Evolutionary conservation across 2,329 filamentous ascomycete species (phyloP).

Genomic region (Epichloe sibirici): DNA sequence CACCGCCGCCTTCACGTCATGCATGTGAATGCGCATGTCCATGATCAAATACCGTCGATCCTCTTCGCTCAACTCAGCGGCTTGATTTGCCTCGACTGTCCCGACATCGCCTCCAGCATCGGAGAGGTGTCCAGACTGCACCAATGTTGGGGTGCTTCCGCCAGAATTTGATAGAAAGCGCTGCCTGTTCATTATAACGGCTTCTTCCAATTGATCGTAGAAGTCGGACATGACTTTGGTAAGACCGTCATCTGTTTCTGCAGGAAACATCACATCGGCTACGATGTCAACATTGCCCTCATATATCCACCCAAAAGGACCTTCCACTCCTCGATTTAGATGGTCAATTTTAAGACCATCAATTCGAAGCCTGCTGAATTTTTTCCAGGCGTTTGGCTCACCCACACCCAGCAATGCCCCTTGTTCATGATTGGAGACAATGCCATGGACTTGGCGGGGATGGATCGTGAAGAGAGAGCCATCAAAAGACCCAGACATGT

Average conservation of each 20-base stretch:
- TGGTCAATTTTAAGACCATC: slow-evolving; percentile 93
- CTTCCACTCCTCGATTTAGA: slow-evolving; percentile 82
- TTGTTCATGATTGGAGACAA: slow-evolving; percentile 48
- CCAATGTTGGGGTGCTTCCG: slow-evolving; percentile 15
- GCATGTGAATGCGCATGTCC: slow-evolving; percentile 89
- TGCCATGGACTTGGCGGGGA: slow-evolving; percentile 77
- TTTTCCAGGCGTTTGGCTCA: slow-evolving; percentile 75
- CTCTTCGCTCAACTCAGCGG: slow-evolving; percentile 28
- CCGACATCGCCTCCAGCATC: slow-evolving; percentile 14
- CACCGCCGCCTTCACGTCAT: slow-evolving; percentile 85
- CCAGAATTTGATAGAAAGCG: slow-evolving; percentile 41
- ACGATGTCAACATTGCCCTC: slow-evolving; percentile 96
- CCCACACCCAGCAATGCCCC: slow-evolving; percentile 43
- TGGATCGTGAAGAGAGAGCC: slow-evolving; percentile 96
- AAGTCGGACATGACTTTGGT: slow-evolving; percentile 94
- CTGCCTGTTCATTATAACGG: slow-evolving; percentile 68
- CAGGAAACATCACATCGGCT: slow-evolving; percentile 87
- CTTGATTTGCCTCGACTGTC: slow-evolving; percentile 4
- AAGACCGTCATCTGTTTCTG: slow-evolving; percentile 76
- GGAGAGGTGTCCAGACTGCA: slow-evolving; percentile 21
- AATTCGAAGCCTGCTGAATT: slow-evolving; percentile 83
- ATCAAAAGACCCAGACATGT: slow-evolving; percentile 92
- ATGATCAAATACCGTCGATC: slow-evolving; percentile 77
- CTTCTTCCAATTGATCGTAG: slow-evolving; percentile 90
- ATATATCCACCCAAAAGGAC: slow-evolving; percentile 95